These are phyloP conservation scores for Primulina eburnea DNA, from an alignment of 257 asterid genomes.

Conservation along the genomic window DNA sequence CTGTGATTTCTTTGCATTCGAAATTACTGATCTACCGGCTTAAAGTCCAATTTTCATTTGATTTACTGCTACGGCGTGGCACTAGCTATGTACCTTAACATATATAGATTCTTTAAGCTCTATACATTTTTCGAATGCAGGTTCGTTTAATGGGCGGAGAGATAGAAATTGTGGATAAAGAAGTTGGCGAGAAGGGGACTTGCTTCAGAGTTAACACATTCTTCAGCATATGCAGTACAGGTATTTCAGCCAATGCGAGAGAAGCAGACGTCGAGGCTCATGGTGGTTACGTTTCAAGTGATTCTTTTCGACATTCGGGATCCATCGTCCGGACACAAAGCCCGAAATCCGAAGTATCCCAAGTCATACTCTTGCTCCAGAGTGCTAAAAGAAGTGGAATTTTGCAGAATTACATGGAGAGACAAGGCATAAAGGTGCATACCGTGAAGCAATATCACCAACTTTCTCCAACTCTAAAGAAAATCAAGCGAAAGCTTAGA, in stretches of 20 bases:
- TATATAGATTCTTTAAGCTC: background rate
- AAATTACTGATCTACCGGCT: too few relatives aligned
- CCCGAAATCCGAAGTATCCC: slow-evolving; percentile 47
- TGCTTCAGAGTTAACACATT: slow-evolving; percentile 53
- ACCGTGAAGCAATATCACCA: slow-evolving; percentile 42
- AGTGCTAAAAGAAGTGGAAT: slow-evolving; percentile 45
- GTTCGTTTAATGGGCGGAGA: slow-evolving; percentile 82
- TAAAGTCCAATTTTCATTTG: too few relatives aligned
- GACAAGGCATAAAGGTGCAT: slow-evolving; percentile 50
- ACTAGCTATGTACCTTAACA: background rate
- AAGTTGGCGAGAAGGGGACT: slow-evolving; percentile 51
- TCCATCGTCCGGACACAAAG: slow-evolving; percentile 23
- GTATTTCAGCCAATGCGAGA: slow-evolving; percentile 2
- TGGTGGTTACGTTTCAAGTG: slow-evolving; percentile 18
- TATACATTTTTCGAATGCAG: slow-evolving; percentile 25
- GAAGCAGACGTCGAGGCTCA: slow-evolving; percentile 31
- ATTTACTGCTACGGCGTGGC: background rate
- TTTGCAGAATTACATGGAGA: slow-evolving; percentile 42
- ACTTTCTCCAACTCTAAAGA: slow-evolving; percentile 43
- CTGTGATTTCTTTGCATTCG: background rate
- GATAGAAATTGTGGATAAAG: slow-evolving; percentile 56
- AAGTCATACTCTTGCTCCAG: slow-evolving; percentile 49
- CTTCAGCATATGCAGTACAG: slow-evolving; percentile 20
- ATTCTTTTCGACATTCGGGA: slow-evolving; percentile 27
- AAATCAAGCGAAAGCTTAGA: slow-evolving; percentile 30